Evolutionary conservation across 2,329 filamentous ascomycete species (phyloP).

Genomic region (Chaetomiaceae sp.): DNA sequence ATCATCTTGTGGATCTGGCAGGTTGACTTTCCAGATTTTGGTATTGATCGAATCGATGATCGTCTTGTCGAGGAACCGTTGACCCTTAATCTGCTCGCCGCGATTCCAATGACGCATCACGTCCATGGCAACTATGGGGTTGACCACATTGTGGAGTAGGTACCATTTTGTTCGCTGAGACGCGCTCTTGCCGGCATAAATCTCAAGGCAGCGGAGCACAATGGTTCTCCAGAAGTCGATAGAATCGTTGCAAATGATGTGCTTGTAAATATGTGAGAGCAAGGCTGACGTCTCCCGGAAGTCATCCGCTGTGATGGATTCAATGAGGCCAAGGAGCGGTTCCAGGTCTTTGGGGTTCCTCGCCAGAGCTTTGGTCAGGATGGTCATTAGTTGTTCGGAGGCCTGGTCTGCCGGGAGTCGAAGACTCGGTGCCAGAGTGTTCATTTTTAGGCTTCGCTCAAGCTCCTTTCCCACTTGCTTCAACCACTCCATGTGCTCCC

Average conservation of each 20-base stretch:
- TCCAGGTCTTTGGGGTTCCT: constrained; percentile 73
- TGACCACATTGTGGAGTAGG: constrained; percentile 84
- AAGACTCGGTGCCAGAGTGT: constrained; percentile 65
- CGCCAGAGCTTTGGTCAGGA: constrained; percentile 76
- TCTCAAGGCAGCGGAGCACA: constrained; percentile 79
- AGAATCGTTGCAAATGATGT: constrained; percentile 79
- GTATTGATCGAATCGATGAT: constrained; percentile 88
- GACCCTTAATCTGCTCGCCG: constrained; percentile 51
- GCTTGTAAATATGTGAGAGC: constrained; percentile 76
- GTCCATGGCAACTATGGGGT: constrained; percentile 95
- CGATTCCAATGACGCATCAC: constrained; percentile 77
- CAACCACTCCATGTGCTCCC: constrained; percentile 56
- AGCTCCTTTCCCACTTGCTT: constrained; percentile 70
- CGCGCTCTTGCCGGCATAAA: constrained; percentile 73
- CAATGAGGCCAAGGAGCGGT: constrained; percentile 77
- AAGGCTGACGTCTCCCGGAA: constrained; percentile 73
- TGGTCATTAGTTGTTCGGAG: constrained; percentile 78
- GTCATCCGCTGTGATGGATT: constrained; percentile 77
- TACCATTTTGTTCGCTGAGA: constrained; percentile 92
- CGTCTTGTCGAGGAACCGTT: constrained; percentile 75
- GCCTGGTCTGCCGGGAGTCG: constrained; percentile 85
- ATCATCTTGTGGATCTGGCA: constrained; percentile 78
- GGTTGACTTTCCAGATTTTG: constrained; percentile 89
- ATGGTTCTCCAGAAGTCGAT: constrained; percentile 81
- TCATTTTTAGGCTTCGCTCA: constrained; percentile 66